Percentiles rank a stretch among this genome's conserved stretches.
Evolutionary conservation across 2,329 filamentous ascomycete species (phyloP).

Genomic region (Fusarium sp.): DNA sequence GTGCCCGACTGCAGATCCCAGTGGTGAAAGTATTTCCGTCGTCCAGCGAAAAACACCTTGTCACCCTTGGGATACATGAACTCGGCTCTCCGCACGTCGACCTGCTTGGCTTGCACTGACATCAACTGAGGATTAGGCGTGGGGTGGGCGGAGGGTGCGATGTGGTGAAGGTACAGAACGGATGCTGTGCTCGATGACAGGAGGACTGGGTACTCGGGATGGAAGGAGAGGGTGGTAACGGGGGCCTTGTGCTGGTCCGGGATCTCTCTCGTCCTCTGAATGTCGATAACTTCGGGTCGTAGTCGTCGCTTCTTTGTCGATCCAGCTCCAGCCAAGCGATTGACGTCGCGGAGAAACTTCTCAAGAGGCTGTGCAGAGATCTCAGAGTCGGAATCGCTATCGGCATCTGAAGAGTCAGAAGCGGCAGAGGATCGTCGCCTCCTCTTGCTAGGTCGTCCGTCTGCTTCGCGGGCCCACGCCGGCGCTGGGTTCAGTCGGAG

Average conservation of each 20-base stretch:
- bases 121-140: conserved; percentile 89
- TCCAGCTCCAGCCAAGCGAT: conserved; percentile 66
- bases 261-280: conserved; percentile 88
- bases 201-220: conserved; percentile 85
- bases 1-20: conserved; percentile 86
- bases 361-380: conserved; percentile 79
- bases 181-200: conserved; percentile 88
- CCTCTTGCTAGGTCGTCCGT: conserved; percentile 60
- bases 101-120: conserved; percentile 83
- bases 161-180: conserved; percentile 86
- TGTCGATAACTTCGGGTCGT: conserved; percentile 86
- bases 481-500: conserved; percentile 66
- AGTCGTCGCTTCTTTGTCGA: conserved; percentile 71
- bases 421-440: conserved; percentile 61
- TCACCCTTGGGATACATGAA: conserved; percentile 77
- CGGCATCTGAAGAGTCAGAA: conserved; percentile 61
- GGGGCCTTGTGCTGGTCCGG: conserved; percentile 78
- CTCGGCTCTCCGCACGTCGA: conserved; percentile 82
- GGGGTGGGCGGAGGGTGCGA: conserved; percentile 76
- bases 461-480: conserved; percentile 64
- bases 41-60: conserved; percentile 86
- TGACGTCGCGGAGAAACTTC: conserved; percentile 77
- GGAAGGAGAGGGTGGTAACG: conserved; percentile 85
- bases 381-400: conserved; percentile 65
- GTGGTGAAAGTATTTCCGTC: conserved; percentile 89